Evolutionary conservation across 768 basidiomycete genomes (phyloP).

Genomic region (Trametes gibbosa): DNA sequence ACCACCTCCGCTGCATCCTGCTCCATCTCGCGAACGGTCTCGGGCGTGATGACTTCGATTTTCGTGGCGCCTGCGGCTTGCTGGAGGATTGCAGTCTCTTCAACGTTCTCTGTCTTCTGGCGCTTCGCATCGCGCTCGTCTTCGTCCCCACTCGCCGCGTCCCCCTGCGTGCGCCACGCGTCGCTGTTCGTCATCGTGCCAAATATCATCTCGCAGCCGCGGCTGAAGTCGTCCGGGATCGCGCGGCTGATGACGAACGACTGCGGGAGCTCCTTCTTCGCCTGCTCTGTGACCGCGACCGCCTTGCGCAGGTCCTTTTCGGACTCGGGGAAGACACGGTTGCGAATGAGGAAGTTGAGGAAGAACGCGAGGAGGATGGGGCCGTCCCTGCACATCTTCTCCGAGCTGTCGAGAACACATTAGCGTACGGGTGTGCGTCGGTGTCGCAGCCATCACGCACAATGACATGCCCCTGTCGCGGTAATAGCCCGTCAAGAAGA

Average conservation of each 20-base stretch:
- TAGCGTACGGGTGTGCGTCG: neutral
- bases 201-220: slow-evolving; percentile 48
- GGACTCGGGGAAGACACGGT: slow-evolving; percentile 51
- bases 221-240: slow-evolving; percentile 50
- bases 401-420: slow-evolving; percentile 34
- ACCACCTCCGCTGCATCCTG: slow-evolving; percentile 15
- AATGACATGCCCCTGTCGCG: slow-evolving; percentile 67
- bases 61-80: slow-evolving; percentile 6
- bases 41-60: slow-evolving; percentile 18
- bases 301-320: slow-evolving; percentile 48
- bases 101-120: slow-evolving; percentile 18
- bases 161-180: slow-evolving; percentile 9
- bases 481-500: slow-evolving; percentile 73
- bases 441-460: slow-evolving; percentile 35
- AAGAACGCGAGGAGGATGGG: slow-evolving; percentile 62
- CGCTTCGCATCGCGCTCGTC: slow-evolving; percentile 28
- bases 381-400: slow-evolving; percentile 43
- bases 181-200: slow-evolving; percentile 30
- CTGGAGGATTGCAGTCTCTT: slow-evolving; percentile 6
- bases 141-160: slow-evolving; percentile 23
- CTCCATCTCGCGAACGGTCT: slow-evolving; percentile 10
- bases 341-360: slow-evolving; percentile 57
- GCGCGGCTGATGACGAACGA: slow-evolving; percentile 44
- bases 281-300: slow-evolving; percentile 40
- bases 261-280: slow-evolving; percentile 49